Evolutionary conservation across 2,329 filamentous ascomycete genomes (phyloP), one percentile per base, ranked within the genome.

Genomic region (Xylogone sp.): DNA sequence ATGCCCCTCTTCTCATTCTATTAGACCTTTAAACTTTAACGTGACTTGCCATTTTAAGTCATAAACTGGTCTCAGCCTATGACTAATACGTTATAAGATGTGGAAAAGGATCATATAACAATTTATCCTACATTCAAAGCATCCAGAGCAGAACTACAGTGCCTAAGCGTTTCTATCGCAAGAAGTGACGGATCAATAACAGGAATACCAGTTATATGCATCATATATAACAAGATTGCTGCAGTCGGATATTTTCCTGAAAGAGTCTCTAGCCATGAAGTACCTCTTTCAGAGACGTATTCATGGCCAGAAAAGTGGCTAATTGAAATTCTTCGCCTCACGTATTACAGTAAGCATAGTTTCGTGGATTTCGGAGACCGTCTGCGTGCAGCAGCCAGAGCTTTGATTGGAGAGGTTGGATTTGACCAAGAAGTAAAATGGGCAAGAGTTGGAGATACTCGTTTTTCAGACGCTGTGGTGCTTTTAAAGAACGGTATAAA

Each of bases 181-280:
- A 43, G 21, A 19, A 44, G 21, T 18, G 39, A 34, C 27, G 34
- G 48, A 24, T 20, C 12, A 47, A 45, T 44, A n/a, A 21, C 13
- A 24, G 22, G 34, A 20, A 45, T 48, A 13, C 48, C 52, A 51
- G 43, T 53, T 22, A 13, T 22, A 44, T 46, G 48, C 39, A 27
- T 43, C 48, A 21, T 51, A 47, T 50, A 51, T 45, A 48, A 53
- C 42, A 24, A 51, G 48, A 48, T 54, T 27, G 46, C 22, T 50
- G 16, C 46, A 51, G 49, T 42, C 5, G 27, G 43, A 42, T 46
- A 43, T 51, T 51, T 51, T 21, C 49, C 43, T 46, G 34, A 19
- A n/a, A 51, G 43, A 21, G 27, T 46, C 46, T 51, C 43, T 51
- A 51, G 43, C 27, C 43, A 51, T 42, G 49, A 46, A 42, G 49